These are phyloP conservation scores for Beverwykella pulmonaria DNA, from an alignment of 495 filamentous ascomycete species.

Conservation along the genomic window DNA sequence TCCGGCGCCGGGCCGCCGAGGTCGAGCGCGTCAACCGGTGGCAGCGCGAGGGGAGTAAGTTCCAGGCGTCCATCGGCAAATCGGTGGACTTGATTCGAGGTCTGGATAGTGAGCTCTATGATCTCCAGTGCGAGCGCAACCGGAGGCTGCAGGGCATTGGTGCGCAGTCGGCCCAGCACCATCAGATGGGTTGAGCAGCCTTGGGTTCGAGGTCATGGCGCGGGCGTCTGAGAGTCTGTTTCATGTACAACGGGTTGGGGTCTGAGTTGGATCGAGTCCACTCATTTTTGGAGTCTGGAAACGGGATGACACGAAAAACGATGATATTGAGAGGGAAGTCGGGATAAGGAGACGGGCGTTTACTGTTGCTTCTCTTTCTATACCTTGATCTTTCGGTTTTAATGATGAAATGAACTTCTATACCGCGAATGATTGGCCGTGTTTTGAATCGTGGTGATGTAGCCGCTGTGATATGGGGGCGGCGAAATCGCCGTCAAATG, in stretches of 20 bases:
- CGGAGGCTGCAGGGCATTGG: slow-evolving; percentile 47
- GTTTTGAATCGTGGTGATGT: slow-evolving; percentile 32
- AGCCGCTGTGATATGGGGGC: slow-evolving; percentile 40
- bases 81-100: slow-evolving; percentile 64
- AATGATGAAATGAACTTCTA: slow-evolving; percentile 35
- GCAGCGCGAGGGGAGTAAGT: slow-evolving; percentile 66
- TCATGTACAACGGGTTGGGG: slow-evolving; percentile 40
- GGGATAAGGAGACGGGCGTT: slow-evolving; percentile 32
- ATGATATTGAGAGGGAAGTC: slow-evolving; percentile 33
- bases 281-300: slow-evolving; percentile 36
- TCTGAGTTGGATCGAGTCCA: slow-evolving; percentile 31
- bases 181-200: neutral
- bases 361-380: slow-evolving; percentile 36
- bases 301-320: slow-evolving; percentile 37
- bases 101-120: slow-evolving; percentile 65
- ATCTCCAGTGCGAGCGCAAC: slow-evolving; percentile 55
- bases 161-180: slow-evolving; percentile 12
- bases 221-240: slow-evolving; percentile 33
- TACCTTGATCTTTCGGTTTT: slow-evolving; percentile 28
- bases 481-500: slow-evolving; percentile 9
- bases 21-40: slow-evolving; percentile 77
- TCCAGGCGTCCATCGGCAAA: slow-evolving; percentile 79
- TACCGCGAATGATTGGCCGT: slow-evolving; percentile 34
- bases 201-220: slow-evolving; percentile 12
- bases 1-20: slow-evolving; percentile 74